Evolutionary conservation across 306 rosid species (phyloP), one percentile per base, ranked within the genome.

Genomic region (Potentilla sterilis): DNA sequence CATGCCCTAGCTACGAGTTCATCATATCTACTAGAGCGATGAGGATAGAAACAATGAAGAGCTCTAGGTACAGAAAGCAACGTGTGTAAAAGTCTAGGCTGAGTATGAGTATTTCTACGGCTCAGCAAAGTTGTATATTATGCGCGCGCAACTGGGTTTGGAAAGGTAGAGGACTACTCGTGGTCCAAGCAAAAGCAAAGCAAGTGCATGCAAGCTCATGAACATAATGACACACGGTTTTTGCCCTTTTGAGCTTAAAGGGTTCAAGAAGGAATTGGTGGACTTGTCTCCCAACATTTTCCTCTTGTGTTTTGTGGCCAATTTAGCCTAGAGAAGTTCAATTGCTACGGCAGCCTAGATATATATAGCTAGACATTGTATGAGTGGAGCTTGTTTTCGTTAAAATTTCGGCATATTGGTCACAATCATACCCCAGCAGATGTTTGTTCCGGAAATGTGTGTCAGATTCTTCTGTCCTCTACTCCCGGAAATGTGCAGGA

Each of bases 191-290:
- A 9, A 16, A 35, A 42, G 24, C 59, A 12, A 15, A 74, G 57
- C 44, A 32, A 59, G 85, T 81, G 85, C 79, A 67, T 81, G 76
- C 81, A 77, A 81, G 79, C 85, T 82, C 81, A 77, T 58, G 71
- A 72, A 77, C 58, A 73, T 62, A 41, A 75, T 74, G 34, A 57
- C 79, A 81, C 61, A 38, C 37, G 28, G 28, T 65, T 13, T 65
- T 40, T 28, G 1, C 28, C 70, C 52, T 57, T 76, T 64, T 38
- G 35, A 9, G 71, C 10, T 37, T 58, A 28, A 28, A 34, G 58
- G 72, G 62, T 54, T 75, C 66, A 70, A 59, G 43, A 59, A 48
- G 41, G 52, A 54, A 44, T 37, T 62, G 42, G 69, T 7, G 46
- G 14, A 18, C 21, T 64, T 57, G 4, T 16, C 77, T 57, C 52